phyloP scores from a whole-genome alignment of 1,284 basidiomycete species.

The Singerocomus inundabilis region DNA sequence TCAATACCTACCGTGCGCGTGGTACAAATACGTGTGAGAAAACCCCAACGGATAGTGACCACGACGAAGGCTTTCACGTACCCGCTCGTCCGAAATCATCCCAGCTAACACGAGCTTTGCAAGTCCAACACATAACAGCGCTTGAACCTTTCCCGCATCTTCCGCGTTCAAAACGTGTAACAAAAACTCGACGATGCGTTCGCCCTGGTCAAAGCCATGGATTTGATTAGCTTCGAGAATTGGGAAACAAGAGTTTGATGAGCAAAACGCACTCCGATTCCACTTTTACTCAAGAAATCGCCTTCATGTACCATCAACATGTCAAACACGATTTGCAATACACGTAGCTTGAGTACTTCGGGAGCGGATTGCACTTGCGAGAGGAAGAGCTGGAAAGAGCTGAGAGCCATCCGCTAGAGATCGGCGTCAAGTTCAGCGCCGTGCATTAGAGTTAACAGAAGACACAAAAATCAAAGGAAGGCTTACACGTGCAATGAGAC shows the following conservation, averaged over 20 bases:
- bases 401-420: constrained; percentile 79
- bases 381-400: constrained; percentile 89
- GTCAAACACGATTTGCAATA: constrained; percentile 89
- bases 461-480: no score
- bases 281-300: constrained; percentile 63
- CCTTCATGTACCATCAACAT: constrained; percentile 87
- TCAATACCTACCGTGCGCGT: constrained; percentile 58
- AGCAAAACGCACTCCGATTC: constrained; percentile 43
- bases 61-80: constrained; percentile 32
- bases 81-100: constrained; percentile 74
- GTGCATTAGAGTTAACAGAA: background rate
- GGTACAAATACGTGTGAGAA: background rate
- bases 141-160: constrained; percentile 77
- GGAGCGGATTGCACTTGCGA: constrained; percentile 80
- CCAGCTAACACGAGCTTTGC: constrained; percentile 90
- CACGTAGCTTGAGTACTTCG: constrained; percentile 75
- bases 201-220: constrained; percentile 45
- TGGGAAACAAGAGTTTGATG: background rate
- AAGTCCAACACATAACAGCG: constrained; percentile 79
- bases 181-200: constrained; percentile 74
- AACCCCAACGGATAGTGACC: background rate
- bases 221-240: background rate
- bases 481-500: constrained; percentile 78
- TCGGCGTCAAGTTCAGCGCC: background rate
- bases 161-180: constrained; percentile 72